Base-by-base conservation (phyloP, 805 yeast genomes). In the Candida sonorensis region DNA sequence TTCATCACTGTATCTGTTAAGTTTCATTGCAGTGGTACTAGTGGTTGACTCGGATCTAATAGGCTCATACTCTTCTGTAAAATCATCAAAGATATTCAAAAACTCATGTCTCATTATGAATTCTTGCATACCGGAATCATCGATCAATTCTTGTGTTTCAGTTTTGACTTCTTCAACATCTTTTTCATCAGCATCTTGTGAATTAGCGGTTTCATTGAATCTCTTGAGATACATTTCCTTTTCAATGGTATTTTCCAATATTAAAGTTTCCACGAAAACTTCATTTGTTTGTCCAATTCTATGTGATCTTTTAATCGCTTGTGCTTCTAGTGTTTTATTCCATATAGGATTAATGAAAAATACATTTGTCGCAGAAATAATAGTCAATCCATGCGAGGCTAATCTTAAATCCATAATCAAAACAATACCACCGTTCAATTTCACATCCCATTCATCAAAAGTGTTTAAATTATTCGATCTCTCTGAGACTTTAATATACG, bases 271-370 rank as follows among this genome's bases (percentile, higher is more conserved):
- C n/a, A 80, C 87, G 48, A 53, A 57, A 0, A 80, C 86, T 14
- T 72, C 73, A n/a, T 64, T 57, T 0, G 63, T 59, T 42, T 80
- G 87, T 0, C 88, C 87, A 50, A 80, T 80, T 53, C 87, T 67
- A 54, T 80, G 88, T 0, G 86, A 81, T 59, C 88, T 69, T 42
- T 81, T 78, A 29, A 80, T 77, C 1, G 86, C 86, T 45, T 80
- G 87, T 0, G 86, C 86, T 48, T 80, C 87, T 13, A 74, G 61
- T 0, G 81, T 68, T 35, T 75, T 64, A 40, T 67, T 72, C 87
- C 86, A 80, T 2, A 80, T 78, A 1, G 86, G 86, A 42, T 69
- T 77, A n/a, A 79, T 61, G 48, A 80, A 78, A 46, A 76, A 80
- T 2, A 80, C 82, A 33, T 75, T 62, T 0, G 85, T 76, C 4